A percentile compares a stretch with the other conserved stretches of the same genome.
Conservation (phyloP, 2,329 filamentous ascomycete species). For the Bimuria novae-zelandiae region DNA sequence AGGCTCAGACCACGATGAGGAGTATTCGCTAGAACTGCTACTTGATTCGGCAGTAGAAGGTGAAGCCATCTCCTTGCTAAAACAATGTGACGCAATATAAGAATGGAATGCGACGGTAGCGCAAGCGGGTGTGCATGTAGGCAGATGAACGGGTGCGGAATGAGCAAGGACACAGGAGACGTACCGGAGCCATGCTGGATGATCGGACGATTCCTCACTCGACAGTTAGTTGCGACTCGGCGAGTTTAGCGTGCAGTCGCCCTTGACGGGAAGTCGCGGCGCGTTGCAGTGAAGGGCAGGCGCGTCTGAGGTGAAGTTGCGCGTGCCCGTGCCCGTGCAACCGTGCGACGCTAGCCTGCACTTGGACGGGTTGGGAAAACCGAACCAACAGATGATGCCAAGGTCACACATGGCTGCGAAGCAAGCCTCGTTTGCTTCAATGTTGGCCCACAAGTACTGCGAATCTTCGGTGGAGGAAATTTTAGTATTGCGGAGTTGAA, state of each 20-base stretch:
- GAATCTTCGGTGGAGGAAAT: too few relatives aligned
- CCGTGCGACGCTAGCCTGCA: slow-evolving; percentile 22
- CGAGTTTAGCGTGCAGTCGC: slow-evolving; percentile 23
- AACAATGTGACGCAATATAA: background rate
- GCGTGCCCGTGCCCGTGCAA: slow-evolving; percentile 23
- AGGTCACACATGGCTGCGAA: too few relatives aligned
- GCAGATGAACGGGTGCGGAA: slow-evolving; percentile 2
- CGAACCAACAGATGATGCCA: too few relatives aligned
- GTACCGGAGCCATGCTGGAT: slow-evolving; percentile 41
- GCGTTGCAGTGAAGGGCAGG: slow-evolving; percentile 33
- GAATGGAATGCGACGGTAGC: slow-evolving; percentile 5
- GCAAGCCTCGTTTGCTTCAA: too few relatives aligned
- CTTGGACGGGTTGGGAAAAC: background rate
- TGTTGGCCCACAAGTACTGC: too few relatives aligned
- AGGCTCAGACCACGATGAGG: background rate
- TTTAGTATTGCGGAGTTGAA: too few relatives aligned
- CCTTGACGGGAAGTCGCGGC: slow-evolving; percentile 36
- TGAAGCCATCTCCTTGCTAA: background rate
- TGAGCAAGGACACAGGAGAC: slow-evolving; percentile 18
- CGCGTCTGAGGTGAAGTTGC: slow-evolving; percentile 35
- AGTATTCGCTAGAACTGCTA: background rate
- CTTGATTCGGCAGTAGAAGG: background rate
- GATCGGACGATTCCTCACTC: slow-evolving; percentile 21
- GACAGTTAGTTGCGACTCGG: slow-evolving; percentile 20
- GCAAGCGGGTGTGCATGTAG: background rate